phyloP scores from a whole-genome alignment of 345 rosid genomes.

The Euphorbia pulcherrima region DNA sequence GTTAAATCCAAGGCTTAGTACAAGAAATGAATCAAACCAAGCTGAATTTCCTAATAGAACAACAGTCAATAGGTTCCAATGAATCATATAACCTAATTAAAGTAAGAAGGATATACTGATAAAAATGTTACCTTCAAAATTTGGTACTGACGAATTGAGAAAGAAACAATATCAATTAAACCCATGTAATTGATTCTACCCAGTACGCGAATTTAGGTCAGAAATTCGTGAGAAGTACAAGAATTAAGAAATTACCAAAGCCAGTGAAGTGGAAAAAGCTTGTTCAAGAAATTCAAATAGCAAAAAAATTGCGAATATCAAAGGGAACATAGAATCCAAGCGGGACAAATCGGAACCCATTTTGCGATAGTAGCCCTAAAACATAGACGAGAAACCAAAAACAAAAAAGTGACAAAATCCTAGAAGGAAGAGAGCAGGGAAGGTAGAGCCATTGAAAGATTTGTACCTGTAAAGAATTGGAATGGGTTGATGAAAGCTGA shows the following conservation, averaged over 20 bases:
- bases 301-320: no score
- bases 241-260: not conserved
- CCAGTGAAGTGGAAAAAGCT: not conserved
- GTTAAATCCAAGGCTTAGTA: not conserved
- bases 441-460: not conserved
- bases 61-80: not conserved
- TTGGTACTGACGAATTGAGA: not conserved
- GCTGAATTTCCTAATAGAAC: not conserved
- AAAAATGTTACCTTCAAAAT: not conserved
- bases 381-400: not conserved
- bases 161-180: not conserved
- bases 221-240: not conserved
- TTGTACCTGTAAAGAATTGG: conserved; percentile 17
- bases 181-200: not conserved
- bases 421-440: not conserved
- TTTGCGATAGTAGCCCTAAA: conserved; percentile 6
- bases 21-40: not conserved
- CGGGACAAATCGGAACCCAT: conserved; percentile 2
- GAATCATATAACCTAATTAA: not conserved
- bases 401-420: not conserved
- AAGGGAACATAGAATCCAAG: conserved; percentile 8
- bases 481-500: not conserved
- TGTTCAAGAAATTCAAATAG: not conserved
- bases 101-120: not conserved
- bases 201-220: not conserved